Evolutionary conservation across 257 asterid species (phyloP).

Genomic region (Solanum virginianum): DNA sequence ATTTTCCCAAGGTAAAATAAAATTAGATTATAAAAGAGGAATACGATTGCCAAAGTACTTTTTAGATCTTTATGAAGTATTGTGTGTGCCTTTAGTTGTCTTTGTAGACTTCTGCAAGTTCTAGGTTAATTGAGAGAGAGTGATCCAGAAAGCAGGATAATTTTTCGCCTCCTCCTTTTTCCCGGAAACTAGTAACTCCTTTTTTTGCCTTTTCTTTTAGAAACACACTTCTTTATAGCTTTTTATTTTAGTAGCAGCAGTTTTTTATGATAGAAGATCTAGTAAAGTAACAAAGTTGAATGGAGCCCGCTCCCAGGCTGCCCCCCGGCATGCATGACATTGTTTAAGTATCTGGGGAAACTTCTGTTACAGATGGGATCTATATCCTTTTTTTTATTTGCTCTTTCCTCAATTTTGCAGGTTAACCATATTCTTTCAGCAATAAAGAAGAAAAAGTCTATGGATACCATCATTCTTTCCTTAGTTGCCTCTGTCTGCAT

Average conservation of each 20-base stretch:
- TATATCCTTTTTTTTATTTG: not conserved
- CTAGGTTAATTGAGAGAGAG: not conserved
- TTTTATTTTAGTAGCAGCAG: not conserved
- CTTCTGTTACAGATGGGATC: not conserved
- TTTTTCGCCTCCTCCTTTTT: not conserved
- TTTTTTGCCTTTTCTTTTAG: not conserved
- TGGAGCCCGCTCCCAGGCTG: not conserved
- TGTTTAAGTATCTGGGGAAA: not conserved
- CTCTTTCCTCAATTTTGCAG: slow-evolving; percentile 24
- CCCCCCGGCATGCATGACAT: not conserved
- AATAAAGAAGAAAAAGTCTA: slow-evolving; percentile 87
- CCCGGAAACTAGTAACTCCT: no score
- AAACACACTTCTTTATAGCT: not conserved
- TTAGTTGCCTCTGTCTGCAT: slow-evolving; percentile 84
- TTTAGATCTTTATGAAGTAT: not conserved
- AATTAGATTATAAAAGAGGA: not conserved
- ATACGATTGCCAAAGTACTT: not conserved
- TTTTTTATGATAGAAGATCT: not conserved
- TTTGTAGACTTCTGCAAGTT: not conserved
- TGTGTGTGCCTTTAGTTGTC: not conserved
- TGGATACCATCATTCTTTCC: slow-evolving; percentile 84
- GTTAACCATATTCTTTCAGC: slow-evolving; percentile 64
- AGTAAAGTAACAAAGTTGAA: not conserved
- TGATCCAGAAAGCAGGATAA: not conserved
- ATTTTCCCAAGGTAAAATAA: not conserved